A percentile compares a stretch with the other conserved stretches of the same genome.
phyloP scores from a whole-genome alignment of 208 protist species.

The Naegleria gruberi region DNA sequence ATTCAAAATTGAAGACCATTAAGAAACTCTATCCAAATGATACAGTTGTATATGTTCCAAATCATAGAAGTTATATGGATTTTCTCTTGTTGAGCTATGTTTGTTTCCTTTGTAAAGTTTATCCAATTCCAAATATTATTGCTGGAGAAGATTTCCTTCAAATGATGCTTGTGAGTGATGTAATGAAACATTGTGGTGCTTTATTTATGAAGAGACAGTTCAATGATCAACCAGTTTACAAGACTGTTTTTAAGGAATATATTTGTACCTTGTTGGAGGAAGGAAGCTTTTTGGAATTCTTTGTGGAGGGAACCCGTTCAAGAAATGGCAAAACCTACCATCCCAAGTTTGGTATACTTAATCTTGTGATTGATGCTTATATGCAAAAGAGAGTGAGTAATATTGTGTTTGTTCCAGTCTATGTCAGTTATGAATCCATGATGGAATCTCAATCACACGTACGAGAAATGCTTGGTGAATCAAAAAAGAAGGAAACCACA shows the following conservation, averaged over 20 bases:
- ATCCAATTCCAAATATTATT: background rate
- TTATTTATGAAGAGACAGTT: constrained; percentile 79
- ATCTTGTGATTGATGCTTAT: constrained; percentile 65
- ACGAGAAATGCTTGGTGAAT: constrained; percentile 66
- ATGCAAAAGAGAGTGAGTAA: constrained; percentile 43
- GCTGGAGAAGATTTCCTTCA: constrained; percentile 72
- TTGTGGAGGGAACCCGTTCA: constrained; percentile 35
- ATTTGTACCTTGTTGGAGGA: constrained; percentile 56
- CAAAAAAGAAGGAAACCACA: constrained; percentile 48
- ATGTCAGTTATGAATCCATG: constrained; percentile 74
- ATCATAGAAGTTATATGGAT: constrained; percentile 73
- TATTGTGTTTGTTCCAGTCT: constrained; percentile 58
- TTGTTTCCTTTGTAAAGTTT: background rate
- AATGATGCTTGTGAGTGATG: constrained; percentile 52
- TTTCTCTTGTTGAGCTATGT: constrained; percentile 68
- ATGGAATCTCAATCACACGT: constrained; percentile 65
- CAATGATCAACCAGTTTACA: constrained; percentile 64
- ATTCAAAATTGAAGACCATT: background rate
- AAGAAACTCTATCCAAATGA: background rate
- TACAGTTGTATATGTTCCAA: constrained; percentile 57
- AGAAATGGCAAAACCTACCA: constrained; percentile 68
- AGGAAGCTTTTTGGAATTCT: constrained; percentile 59
- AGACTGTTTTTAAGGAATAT: constrained; percentile 68
- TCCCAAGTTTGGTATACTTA: constrained; percentile 74
- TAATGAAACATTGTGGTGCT: constrained; percentile 70